These are phyloP conservation scores for Apiotrichum sp. DNA, from an alignment of 1,284 basidiomycete species.

Conservation along the genomic window DNA sequence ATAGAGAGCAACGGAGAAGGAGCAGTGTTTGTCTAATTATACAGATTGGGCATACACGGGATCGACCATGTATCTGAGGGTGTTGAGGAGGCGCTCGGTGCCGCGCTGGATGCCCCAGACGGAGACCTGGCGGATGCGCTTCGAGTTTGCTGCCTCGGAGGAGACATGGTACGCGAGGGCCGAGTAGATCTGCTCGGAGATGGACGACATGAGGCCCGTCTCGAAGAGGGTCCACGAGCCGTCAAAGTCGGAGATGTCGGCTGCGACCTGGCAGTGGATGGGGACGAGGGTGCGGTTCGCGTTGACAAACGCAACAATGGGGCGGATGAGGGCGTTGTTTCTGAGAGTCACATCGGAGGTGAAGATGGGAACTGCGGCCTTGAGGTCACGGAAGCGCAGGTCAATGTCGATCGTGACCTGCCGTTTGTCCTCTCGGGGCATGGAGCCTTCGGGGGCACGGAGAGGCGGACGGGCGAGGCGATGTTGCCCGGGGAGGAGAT, in stretches of 20 bases:
- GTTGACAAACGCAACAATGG: conserved; percentile 98
- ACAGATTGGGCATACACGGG: conserved; percentile 32
- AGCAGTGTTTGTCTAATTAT: neutral
- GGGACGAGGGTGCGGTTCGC: conserved; percentile 86
- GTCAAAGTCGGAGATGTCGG: conserved; percentile 73
- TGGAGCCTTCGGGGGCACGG: conserved; percentile 56
- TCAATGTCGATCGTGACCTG: conserved; percentile 81
- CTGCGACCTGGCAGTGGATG: conserved; percentile 77
- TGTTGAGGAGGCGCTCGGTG: conserved; percentile 58
- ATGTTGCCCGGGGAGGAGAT: conserved; percentile 78
- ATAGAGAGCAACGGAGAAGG: too few relatives aligned
- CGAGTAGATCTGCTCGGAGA: conserved; percentile 60
- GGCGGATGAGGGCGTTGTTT: conserved; percentile 89
- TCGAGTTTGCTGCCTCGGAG: conserved; percentile 71
- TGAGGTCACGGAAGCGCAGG: conserved; percentile 88
- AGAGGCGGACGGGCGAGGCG: conserved; percentile 81
- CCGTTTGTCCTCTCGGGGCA: conserved; percentile 20
- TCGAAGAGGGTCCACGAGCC: conserved; percentile 68
- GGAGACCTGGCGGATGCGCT: conserved; percentile 76
- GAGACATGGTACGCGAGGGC: conserved; percentile 88
- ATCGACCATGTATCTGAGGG: conserved; percentile 53
- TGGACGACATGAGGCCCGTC: conserved; percentile 40
- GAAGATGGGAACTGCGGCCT: conserved; percentile 90
- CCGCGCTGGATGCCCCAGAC: conserved; percentile 74
- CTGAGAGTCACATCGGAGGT: conserved; percentile 80